Evolutionary conservation across 2,329 filamentous ascomycete genomes (phyloP), one percentile per base, ranked within the genome.

Genomic region (Huntiella savannae): DNA sequence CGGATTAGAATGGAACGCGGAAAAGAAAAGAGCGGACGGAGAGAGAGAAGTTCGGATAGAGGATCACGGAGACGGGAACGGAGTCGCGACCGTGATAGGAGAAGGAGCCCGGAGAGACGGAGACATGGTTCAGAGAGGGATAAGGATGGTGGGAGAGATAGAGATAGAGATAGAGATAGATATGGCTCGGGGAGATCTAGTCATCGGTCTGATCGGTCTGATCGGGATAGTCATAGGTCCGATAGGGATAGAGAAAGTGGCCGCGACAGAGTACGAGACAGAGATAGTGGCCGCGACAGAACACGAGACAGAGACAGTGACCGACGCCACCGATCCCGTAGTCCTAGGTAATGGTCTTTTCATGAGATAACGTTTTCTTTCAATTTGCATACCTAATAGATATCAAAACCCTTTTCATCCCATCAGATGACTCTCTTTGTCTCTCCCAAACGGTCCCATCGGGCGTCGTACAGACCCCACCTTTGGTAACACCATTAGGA

Each of bases 1-100:
- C 75, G 75, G 0, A 67, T 73, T 39, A 65, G 62, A 1, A 69
- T 71, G 11, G 63, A 68, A 4, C 63, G 57, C 19, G 46, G 49
- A 39, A 51, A 59, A 43, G 46, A 58, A 56, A 37, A 13, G 42
- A 32, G 35, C 16, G 47, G 19, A n/a, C 32, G 33, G 36, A 36
- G 34, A 43, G 46, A 48, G 33, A 28, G 22, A 28, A 28, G 22
- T 43, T 10, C 3, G 22, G 22, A 28, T 28, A 28, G 22, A 28
- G 22, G 22, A 28, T 28, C 22, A 28, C 49, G 63, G 46, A 28
- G 22, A 28, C 22, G 6, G 38, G 66, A 69, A 38, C 67, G 67
- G 50, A 66, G 61, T 42, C 13, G 63, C 67, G 39, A 45, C 5
- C 41, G 46, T 35, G 22, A 28, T 28, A 28, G 22, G 7, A 45